These are phyloP conservation scores for Blastocystis hominis DNA, from an alignment of 352 stramenopile species.

Conservation along the genomic window DNA sequence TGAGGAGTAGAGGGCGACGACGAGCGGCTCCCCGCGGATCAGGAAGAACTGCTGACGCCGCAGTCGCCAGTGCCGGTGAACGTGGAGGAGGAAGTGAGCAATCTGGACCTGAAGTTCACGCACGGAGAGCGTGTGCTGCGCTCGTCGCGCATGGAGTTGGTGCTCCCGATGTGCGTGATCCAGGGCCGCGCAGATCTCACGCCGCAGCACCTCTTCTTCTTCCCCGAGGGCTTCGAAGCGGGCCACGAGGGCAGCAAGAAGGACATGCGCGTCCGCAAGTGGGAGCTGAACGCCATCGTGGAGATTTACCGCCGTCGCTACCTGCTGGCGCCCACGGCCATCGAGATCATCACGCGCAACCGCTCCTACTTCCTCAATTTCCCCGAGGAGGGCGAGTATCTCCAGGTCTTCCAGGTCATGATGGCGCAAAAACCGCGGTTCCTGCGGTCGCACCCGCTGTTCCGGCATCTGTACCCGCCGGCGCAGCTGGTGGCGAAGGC, in stretches of 20 bases:
- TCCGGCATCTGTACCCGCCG: constrained; percentile 29
- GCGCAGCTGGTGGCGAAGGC: constrained; percentile 34
- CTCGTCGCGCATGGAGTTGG: constrained; percentile 34
- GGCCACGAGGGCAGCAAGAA: constrained; percentile 50
- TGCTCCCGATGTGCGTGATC: constrained; percentile 57
- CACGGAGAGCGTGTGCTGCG: constrained; percentile 54
- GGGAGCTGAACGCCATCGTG: constrained; percentile 40
- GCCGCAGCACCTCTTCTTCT: constrained; percentile 32
- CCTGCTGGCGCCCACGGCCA: constrained; percentile 24
- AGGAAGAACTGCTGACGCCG: background rate
- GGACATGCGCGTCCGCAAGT: constrained; percentile 33
- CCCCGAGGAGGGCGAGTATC: background rate
- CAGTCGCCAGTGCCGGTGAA: background rate
- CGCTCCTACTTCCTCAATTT: constrained; percentile 55
- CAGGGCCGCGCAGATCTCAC: constrained; percentile 47
- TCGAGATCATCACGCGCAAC: constrained; percentile 41
- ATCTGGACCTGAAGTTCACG: constrained; percentile 51
- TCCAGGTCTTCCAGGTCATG: constrained; percentile 51
- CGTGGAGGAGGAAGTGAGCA: constrained; percentile 22
- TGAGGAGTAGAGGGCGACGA: background rate
- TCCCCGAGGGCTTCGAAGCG: constrained; percentile 36
- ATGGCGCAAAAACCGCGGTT: constrained; percentile 35
- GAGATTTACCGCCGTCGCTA: constrained; percentile 54
- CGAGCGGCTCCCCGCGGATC: constrained; percentile 8
- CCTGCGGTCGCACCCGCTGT: background rate